Conservation (phyloP, 2,329 filamentous ascomycete genomes). For the Ceratocystis cacaofunesta region DNA sequence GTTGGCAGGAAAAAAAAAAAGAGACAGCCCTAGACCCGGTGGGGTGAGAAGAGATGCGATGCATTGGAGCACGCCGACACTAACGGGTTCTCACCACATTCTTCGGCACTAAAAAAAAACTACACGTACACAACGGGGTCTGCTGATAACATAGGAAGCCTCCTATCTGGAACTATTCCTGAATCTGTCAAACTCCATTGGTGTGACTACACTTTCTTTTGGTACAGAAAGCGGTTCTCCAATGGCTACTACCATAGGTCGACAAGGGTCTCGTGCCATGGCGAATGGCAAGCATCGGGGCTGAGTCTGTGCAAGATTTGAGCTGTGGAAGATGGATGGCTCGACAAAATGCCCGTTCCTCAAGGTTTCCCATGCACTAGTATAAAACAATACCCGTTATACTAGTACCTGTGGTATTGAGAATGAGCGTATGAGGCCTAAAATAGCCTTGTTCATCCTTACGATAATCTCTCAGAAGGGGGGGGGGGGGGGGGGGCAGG, state of each 20-base stretch:
- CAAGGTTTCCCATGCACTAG: not conserved
- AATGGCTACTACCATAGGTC: not conserved
- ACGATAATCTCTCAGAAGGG: not conserved
- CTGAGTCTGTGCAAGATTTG: constrained; percentile 6
- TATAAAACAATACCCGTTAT: not conserved
- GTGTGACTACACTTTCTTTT: constrained; percentile 2
- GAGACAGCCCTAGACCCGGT: not conserved
- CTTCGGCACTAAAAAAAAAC: not conserved
- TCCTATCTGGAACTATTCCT: not conserved
- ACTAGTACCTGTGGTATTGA: not conserved
- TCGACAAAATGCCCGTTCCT: not conserved
- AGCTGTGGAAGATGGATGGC: not conserved
- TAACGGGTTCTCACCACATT: not conserved
- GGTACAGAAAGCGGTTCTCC: not conserved
- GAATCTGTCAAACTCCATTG: constrained; percentile 1
- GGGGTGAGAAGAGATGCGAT: not conserved
- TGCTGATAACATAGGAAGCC: not conserved
- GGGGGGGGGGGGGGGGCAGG: not conserved
- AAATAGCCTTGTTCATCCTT: constrained; percentile 1
- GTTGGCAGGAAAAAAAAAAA: not conserved
- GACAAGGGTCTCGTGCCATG: constrained; percentile 4
- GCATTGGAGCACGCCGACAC: not conserved
- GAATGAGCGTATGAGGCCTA: not conserved
- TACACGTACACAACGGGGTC: not conserved
- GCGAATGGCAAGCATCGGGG: constrained; percentile 1